Base-by-base conservation (phyloP, 2,329 filamentous ascomycete species). In the Talaromyces pinophilus region DNA sequence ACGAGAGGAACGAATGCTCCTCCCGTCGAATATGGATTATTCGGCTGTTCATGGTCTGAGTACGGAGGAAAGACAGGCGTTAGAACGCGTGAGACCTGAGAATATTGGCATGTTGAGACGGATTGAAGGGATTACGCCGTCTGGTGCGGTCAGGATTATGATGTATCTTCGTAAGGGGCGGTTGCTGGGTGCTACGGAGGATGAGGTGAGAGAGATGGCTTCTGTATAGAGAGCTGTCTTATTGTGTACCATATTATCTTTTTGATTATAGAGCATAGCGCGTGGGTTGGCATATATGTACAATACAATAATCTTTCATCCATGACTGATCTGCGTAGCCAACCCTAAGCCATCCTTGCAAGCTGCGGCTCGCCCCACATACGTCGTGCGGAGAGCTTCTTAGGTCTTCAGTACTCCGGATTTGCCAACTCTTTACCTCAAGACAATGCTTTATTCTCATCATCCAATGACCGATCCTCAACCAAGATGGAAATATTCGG, bases 101-200 rank as follows among this genome's bases (percentile, higher is more conserved):
- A 96, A 87, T 68, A 83, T 99, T 25, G 94, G 92, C 0, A 95
- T 97, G 84, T 94, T 94, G 38, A 85, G 92, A 59, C 83, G 95
- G 15, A 87, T 97, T 11, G 95, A 99, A 78, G 94, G 94, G 2
- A 84, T 85, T 22, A 83, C 82, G 13, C 82, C 82, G 15, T 74
- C 76, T 15, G 82, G 81, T 38, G 79, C 80, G 6, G 70, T 83
- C 67, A 73, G 79, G 40, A 70, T 83, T 65, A 71, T 83, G 54
- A 76, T 79, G 71, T 73, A 82, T 70, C 75, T 79, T n/a, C 75
- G 77, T n/a, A 75, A 71, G 67, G 57, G 57, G 22, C 57, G 57
- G 22, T 33, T 60, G n/a, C n/a, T 60, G 19, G 44, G 8, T 46
- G 57, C 35, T 42, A 25, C 38, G 17, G 57, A 46, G 13, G 57